A percentile compares a stretch with the other conserved stretches of the same genome.
phyloP scores from a whole-genome alignment of 2,329 filamentous ascomycete species.

The Verticillium zaregamsianum region DNA sequence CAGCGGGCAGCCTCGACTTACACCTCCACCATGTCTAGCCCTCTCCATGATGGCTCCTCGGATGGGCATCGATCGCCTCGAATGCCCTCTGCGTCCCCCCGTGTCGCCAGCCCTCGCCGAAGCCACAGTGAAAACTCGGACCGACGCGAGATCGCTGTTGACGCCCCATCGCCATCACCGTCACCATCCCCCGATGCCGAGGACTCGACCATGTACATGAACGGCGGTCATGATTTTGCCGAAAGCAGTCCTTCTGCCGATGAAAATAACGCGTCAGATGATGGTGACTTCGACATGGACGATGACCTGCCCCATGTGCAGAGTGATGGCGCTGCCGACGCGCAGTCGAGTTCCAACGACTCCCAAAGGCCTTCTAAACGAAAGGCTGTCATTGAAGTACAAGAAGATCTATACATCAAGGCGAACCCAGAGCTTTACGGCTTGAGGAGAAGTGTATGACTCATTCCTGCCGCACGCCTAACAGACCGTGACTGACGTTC shows the following conservation, averaged over 20 bases:
- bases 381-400: constrained; percentile 58
- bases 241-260: constrained; percentile 44
- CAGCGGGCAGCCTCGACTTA: constrained; percentile 42
- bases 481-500: constrained; percentile 19
- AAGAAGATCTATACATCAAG: constrained; percentile 79
- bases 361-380: constrained; percentile 70
- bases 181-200: constrained; percentile 38
- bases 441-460: constrained; percentile 80
- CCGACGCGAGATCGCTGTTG: constrained; percentile 51
- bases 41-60: constrained; percentile 55
- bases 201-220: constrained; percentile 33
- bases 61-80: constrained; percentile 63
- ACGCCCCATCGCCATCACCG: constrained; percentile 37
- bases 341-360: constrained; percentile 66
- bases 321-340: constrained; percentile 43
- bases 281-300: constrained; percentile 74
- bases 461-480: not conserved
- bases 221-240: constrained; percentile 35
- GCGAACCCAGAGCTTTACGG: constrained; percentile 95
- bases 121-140: constrained; percentile 79
- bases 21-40: constrained; percentile 59
- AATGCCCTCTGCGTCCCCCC: constrained; percentile 38
- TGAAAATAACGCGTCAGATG: constrained; percentile 54
- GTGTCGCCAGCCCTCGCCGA: constrained; percentile 38
- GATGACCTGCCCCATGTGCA: constrained; percentile 33